These are phyloP conservation scores for Sarocladium kiliense DNA, from an alignment of 2,329 filamentous ascomycete genomes.

Conservation along the genomic window DNA sequence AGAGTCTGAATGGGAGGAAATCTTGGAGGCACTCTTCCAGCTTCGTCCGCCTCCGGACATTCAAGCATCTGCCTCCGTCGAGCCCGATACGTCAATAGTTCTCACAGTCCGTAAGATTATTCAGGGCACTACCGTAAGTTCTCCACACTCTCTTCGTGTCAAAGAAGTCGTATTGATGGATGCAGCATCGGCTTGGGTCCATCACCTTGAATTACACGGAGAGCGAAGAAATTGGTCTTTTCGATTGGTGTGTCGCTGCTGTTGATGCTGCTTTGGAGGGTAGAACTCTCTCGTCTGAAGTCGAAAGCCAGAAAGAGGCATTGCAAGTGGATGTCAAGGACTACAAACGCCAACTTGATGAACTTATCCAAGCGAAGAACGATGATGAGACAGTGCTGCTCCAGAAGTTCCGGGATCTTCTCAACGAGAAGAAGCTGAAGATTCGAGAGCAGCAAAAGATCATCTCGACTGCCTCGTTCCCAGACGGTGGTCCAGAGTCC, in stretches of 20 bases:
- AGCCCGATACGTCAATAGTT: conserved; percentile 45
- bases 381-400: conserved; percentile 62
- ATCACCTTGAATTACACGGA: conserved; percentile 52
- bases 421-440: conserved; percentile 78
- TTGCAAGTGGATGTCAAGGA: conserved; percentile 53
- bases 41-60: conserved; percentile 46
- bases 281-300: conserved; percentile 35
- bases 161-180: conserved; percentile 15
- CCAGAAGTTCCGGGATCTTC: conserved; percentile 62
- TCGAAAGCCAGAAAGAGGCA: conserved; percentile 35
- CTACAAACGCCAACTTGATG: conserved; percentile 58
- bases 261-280: conserved; percentile 42
- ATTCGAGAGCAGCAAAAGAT: conserved; percentile 68
- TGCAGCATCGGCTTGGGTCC: conserved; percentile 63
- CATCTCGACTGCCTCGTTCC: conserved; percentile 40
- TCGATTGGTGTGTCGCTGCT: conserved; percentile 64
- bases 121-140: conserved; percentile 61
- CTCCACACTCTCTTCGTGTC: not conserved
- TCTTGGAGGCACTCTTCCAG: conserved; percentile 54
- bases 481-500: conserved; percentile 17
- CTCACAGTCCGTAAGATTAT: conserved; percentile 62
- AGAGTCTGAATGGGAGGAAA: conserved; percentile 61
- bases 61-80: conserved; percentile 55
- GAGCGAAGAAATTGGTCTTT: conserved; percentile 56
- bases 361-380: conserved; percentile 60